phyloP scores from a whole-genome alignment of 495 filamentous ascomycete genomes.

The Clavariopsis aquatica region DNA sequence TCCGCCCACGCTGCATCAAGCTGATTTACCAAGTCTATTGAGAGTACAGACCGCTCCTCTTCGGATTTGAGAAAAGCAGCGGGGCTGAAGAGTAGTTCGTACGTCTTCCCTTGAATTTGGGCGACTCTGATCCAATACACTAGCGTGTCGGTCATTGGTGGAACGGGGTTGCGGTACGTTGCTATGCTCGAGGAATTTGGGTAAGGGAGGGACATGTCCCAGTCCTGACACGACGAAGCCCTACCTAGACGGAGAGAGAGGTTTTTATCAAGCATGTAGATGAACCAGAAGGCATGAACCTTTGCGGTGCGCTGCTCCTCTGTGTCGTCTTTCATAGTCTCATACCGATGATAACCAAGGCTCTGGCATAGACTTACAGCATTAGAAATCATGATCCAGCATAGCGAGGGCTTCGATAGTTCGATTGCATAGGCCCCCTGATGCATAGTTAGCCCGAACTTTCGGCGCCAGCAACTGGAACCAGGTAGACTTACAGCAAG shows the following conservation, averaged over 20 bases:
- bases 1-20: conserved; percentile 21
- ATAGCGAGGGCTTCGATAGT: conserved; percentile 62
- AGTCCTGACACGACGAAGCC: conserved; percentile 62
- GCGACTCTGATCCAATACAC: conserved; percentile 36
- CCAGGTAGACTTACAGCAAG: conserved; percentile 54
- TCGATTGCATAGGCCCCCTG: conserved; percentile 58
- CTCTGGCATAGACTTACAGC: conserved; percentile 63
- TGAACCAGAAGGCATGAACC: conserved; percentile 60
- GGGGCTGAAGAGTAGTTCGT: conserved; percentile 38
- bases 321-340: conserved; percentile 53
- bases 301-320: conserved; percentile 44
- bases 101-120: conserved; percentile 31
- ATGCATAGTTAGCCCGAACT: background rate
- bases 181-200: background rate
- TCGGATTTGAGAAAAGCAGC: conserved; percentile 28
- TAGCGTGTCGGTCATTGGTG: conserved; percentile 14
- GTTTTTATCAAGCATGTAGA: conserved; percentile 61
- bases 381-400: conserved; percentile 60
- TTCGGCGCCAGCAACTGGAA: background rate
- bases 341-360: conserved; percentile 63
- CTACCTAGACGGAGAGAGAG: conserved; percentile 66
- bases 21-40: conserved; percentile 23
- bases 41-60: conserved; percentile 23
- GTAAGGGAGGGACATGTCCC: conserved; percentile 60
- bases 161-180: background rate